Percentiles rank a stretch among this genome's conserved stretches.
Conservation (phyloP, 83 land plant species). For the Picea engelmannii region DNA sequence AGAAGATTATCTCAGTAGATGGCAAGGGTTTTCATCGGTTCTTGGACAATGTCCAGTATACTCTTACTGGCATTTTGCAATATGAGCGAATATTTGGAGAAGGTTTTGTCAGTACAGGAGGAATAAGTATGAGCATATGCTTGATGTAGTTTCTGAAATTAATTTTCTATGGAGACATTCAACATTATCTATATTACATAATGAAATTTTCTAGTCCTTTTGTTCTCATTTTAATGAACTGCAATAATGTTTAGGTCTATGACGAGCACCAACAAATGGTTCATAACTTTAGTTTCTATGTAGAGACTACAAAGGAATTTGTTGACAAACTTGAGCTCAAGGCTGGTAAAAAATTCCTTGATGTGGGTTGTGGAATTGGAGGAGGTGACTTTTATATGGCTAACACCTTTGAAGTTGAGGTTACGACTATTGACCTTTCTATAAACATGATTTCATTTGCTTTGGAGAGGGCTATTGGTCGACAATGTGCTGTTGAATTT, state of each 20-base stretch:
- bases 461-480: constrained; percentile 52
- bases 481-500: constrained; percentile 10
- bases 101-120: constrained; percentile 34
- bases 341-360: constrained; percentile 45
- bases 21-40: constrained; percentile 79
- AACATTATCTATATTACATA: too few relatives aligned
- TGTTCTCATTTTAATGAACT: too few relatives aligned
- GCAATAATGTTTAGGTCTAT: too few relatives aligned
- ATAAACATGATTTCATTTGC: constrained; percentile 54
- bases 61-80: constrained; percentile 70
- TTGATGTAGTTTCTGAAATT: too few relatives aligned
- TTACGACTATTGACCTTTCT: constrained; percentile 50
- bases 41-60: constrained; percentile 88
- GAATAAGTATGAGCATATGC: too few relatives aligned
- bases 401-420: constrained; percentile 37
- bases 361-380: constrained; percentile 44
- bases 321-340: constrained; percentile 36
- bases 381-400: constrained; percentile 41
- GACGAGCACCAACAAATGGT: too few relatives aligned
- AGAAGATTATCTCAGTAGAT: neutral
- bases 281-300: too few relatives aligned
- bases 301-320: constrained; percentile 29
- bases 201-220: too few relatives aligned
- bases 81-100: constrained; percentile 95
- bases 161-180: neutral